These are phyloP conservation scores for Cystobasidium sp. DNA, from an alignment of 1,284 basidiomycete species.

Conservation along the genomic window DNA sequence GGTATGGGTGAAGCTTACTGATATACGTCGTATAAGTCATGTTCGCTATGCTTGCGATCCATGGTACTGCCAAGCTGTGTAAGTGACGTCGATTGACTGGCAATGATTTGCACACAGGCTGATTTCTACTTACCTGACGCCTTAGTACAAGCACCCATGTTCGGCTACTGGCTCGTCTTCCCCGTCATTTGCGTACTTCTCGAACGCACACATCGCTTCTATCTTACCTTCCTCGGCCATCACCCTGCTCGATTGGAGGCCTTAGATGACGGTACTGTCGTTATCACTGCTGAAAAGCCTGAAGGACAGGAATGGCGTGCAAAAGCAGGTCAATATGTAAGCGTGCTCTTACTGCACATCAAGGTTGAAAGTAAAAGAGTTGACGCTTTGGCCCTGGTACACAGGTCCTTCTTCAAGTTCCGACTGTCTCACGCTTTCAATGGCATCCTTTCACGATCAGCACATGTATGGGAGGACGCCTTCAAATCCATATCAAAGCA, in stretches of 20 bases:
- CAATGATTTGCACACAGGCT: not conserved
- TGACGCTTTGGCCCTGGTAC: too few relatives aligned
- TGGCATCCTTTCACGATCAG: slow-evolving; percentile 44
- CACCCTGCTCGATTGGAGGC: slow-evolving; percentile 35
- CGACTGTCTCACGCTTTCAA: slow-evolving; percentile 34
- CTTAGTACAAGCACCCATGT: slow-evolving; percentile 39
- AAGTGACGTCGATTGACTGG: not conserved
- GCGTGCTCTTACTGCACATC: not conserved
- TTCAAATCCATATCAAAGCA: slow-evolving; percentile 42
- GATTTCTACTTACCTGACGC: not conserved
- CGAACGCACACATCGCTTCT: slow-evolving; percentile 11
- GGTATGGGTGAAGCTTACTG: not conserved
- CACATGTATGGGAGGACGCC: slow-evolving; percentile 32
- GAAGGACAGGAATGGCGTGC: slow-evolving; percentile 38
- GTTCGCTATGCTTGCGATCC: slow-evolving; percentile 39
- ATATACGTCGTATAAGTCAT: not conserved
- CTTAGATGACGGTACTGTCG: slow-evolving; percentile 37
- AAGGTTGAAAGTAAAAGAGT: not conserved
- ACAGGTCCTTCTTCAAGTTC: slow-evolving; percentile 38
- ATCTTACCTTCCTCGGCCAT: slow-evolving; percentile 24
- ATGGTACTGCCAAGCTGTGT: slow-evolving; percentile 22
- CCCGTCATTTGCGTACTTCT: slow-evolving; percentile 30
- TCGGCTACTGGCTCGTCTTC: slow-evolving; percentile 43
- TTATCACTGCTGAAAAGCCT: slow-evolving; percentile 36
- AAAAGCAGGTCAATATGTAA: slow-evolving; percentile 39